Conservation (phyloP, 129 eudicot species). For the Pseudognaphalium luteoalbum region DNA sequence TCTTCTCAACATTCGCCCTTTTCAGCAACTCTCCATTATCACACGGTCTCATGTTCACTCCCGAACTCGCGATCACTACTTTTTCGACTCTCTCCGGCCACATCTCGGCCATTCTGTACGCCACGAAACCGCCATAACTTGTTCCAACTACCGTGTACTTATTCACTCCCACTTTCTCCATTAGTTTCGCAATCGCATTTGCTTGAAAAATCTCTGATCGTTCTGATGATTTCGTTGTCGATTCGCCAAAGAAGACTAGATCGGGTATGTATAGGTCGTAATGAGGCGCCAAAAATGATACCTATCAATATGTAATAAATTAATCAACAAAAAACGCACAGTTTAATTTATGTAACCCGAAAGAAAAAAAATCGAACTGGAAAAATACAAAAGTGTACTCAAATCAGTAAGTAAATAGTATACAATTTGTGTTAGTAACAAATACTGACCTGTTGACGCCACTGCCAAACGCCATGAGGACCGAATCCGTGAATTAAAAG, state of each 20-base stretch:
- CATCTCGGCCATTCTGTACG: conserved; percentile 66
- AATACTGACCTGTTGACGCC: conserved; percentile 54
- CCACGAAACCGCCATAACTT: conserved; percentile 81
- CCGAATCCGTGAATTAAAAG: conserved; percentile 72
- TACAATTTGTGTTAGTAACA: too few species aligned
- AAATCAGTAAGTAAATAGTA: neutral
- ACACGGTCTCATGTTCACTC: conserved; percentile 47
- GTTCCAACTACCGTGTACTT: conserved; percentile 71
- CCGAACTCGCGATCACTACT: conserved; percentile 83
- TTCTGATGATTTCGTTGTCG: conserved; percentile 48
- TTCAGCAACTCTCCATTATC: conserved; percentile 53
- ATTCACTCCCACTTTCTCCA: conserved; percentile 55
- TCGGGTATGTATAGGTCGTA: conserved; percentile 65
- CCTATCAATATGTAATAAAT: conserved; percentile 11
- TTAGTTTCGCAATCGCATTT: conserved; percentile 41
- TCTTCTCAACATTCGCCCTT: conserved; percentile 49
- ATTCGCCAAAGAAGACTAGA: conserved; percentile 66
- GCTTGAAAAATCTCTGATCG: conserved; percentile 80
- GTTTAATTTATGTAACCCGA: neutral
- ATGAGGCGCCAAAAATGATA: conserved; percentile 34
- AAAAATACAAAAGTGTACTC: neutral
- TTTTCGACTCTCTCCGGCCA: conserved; percentile 79
- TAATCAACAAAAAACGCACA: neutral
- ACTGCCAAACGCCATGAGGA: conserved; percentile 72
- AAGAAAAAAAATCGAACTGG: neutral